Base-by-base conservation (phyloP, 1,284 basidiomycete species). In the Quambalaria eucalypti region DNA sequence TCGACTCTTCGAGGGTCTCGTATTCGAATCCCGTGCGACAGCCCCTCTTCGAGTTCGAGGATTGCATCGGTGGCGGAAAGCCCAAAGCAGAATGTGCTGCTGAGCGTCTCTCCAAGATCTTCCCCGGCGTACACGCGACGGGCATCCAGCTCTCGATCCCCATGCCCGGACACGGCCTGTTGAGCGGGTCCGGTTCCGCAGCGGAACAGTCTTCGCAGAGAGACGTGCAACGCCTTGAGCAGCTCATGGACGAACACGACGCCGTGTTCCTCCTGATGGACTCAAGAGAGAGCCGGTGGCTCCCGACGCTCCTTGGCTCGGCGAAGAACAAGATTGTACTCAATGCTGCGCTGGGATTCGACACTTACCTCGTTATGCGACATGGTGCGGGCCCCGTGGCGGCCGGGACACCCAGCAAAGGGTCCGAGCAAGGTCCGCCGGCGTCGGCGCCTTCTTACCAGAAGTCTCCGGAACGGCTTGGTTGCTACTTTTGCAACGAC, bases 401-500 rank as follows among this genome's bases (percentile, higher is more conserved):
- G 12, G 40, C 59, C 1, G 50, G 21, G 19, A 26, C 16, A 23
- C 28, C 28, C 14, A 12, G 25, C 16, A 26, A 6, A 26, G 39
- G 54, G 1, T 60, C 66, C 31, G 23, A 52, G 16, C 70, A 75
- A 1, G n/a, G n/a, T n/a, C n/a, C n/a, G n/a, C n/a, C n/a, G n/a
- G n/a, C n/a, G n/a, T n/a, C n/a, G n/a, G n/a, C n/a, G n/a, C n/a
- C n/a, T n/a, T n/a, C n/a, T n/a, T n/a, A n/a, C n/a, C n/a, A n/a
- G n/a, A n/a, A n/a, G n/a, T n/a, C n/a, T n/a, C n/a, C n/a, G n/a
- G 73, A 61, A 5, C 59, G 69, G 19, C 56, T 73, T 0, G 93
- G 93, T 0, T 98, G 93, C 74, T 98, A 98, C 74, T 98, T 91
- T 71, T 98, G 95, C 78, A 97, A 96, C 66, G 95, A 98, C 66